A percentile compares a stretch with the other conserved stretches of the same genome.
phyloP scores from a whole-genome alignment of 2,329 filamentous ascomycete genomes.

The Hypoxylon rubiginosum region DNA sequence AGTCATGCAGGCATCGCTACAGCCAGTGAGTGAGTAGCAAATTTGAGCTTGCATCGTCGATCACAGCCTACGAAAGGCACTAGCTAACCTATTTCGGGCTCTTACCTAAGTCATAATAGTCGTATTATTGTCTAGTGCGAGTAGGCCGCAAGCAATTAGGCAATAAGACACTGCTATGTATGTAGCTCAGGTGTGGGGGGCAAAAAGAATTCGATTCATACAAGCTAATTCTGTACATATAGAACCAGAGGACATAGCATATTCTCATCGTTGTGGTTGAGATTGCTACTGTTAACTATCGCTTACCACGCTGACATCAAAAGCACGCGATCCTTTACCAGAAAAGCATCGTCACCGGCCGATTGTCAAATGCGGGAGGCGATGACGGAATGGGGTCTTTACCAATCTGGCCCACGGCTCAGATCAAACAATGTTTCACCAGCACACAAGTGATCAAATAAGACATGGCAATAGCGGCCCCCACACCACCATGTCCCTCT shows the following conservation, averaged over 20 bases:
- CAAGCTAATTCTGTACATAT: neutral
- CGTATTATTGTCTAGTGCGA: constrained; percentile 32
- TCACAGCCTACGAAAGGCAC: constrained; percentile 29
- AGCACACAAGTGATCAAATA: constrained; percentile 41
- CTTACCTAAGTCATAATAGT: constrained; percentile 35
- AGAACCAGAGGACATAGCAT: neutral
- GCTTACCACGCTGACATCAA: constrained; percentile 17
- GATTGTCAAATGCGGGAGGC: constrained; percentile 24
- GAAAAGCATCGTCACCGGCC: constrained; percentile 23
- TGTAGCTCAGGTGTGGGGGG: constrained; percentile 5
- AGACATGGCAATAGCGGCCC: constrained; percentile 30
- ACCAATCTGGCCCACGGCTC: constrained; percentile 30
- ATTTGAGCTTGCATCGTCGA: constrained; percentile 42
- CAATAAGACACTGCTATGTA: neutral
- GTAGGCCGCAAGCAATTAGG: neutral
- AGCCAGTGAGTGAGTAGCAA: constrained; percentile 41
- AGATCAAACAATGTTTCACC: constrained; percentile 33
- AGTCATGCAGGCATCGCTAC: constrained; percentile 43
- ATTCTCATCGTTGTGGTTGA: neutral
- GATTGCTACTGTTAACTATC: neutral
- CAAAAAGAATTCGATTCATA: constrained; percentile 6
- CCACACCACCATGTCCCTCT: constrained; percentile 45
- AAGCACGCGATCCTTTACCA: constrained; percentile 39
- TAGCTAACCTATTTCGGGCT: constrained; percentile 24
- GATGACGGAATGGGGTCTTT: constrained; percentile 34